Base-by-base conservation (phyloP, 306 rosid genomes). In the Geum urbanum region DNA sequence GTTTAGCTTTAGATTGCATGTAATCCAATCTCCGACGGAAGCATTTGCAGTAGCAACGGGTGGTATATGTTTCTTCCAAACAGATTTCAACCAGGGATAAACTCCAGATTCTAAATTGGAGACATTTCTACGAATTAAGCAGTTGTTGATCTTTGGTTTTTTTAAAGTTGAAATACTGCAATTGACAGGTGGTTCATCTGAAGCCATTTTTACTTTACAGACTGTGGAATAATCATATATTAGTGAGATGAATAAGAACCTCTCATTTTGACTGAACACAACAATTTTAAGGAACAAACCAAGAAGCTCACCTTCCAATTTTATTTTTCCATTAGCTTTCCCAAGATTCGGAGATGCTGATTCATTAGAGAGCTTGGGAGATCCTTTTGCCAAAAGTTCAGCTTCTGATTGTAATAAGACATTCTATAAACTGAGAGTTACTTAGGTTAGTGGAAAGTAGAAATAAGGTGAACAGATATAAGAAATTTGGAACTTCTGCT, bases 321-420 rank as follows among this genome's bases (percentile, higher is more conserved):
- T 78, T 35, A 78, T 62, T 48, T 75, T 82, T 14, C 71, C 77
- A 43, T 47, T 27, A 44, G 71, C 46, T 74, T 74, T 74, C 65
- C 40, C 47, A 10, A 62, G 39, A 18, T 74, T 66, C 67, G 54
- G 74, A 74, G 80, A 75, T 40, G 67, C 77, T 54, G 19, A 44
- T 20, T 40, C 64, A 45, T 72, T 60, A 6, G 72, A 71, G 16
- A 67, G 74, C 78, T 77, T 54, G 53, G 80, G 37, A 60, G 77
- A 40, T 12, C 37, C 66, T 43, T 67, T 75, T 24, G 64, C 71
- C 50, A 82, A 39, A 35, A 82, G 63, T 63, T 82, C 83, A 11
- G 64, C 76, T 51, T 78, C 86, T 53, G 86, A 61, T 67, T 67
- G 83, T 24, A 78, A 45, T 22, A 82, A 6, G 9, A 75, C 86